Conservation (phyloP, 2,329 filamentous ascomycete species). For the Stagonosporopsis chrysanthemi region DNA sequence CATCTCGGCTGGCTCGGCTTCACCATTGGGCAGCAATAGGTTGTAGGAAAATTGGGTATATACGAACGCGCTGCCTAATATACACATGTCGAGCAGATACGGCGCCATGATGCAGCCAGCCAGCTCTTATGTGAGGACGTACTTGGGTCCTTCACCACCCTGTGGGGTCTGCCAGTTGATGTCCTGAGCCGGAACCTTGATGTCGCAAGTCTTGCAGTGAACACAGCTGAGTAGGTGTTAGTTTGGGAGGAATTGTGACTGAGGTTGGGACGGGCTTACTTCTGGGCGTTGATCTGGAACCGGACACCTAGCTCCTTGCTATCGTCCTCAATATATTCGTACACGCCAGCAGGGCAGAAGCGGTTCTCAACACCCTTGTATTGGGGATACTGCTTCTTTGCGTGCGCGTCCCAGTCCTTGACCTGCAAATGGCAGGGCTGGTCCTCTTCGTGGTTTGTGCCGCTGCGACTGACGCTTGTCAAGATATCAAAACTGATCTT, state of each 20-base stretch:
- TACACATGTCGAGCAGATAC: conserved; percentile 5
- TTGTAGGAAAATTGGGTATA: conserved; percentile 15
- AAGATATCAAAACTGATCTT: conserved; percentile 95
- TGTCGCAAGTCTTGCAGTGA: conserved; percentile 99
- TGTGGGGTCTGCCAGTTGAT: conserved; percentile 93
- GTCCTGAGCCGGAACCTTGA: conserved; percentile 95
- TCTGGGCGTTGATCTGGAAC: conserved; percentile 98
- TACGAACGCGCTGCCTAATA: conserved; percentile 14
- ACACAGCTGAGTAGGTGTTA: conserved; percentile 74
- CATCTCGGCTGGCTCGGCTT: conserved; percentile 8
- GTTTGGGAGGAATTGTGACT: neutral
- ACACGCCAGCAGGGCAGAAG: conserved; percentile 96
- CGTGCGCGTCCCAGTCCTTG: conserved; percentile 92
- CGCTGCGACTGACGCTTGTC: conserved; percentile 92
- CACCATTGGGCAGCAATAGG: conserved; percentile 9
- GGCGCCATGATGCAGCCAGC: neutral
- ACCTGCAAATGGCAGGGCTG: conserved; percentile 97
- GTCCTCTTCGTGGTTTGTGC: conserved; percentile 98
- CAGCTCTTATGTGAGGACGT: conserved; percentile 62
- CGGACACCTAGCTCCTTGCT: conserved; percentile 85
- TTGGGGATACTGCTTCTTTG: conserved; percentile 79
- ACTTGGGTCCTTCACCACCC: conserved; percentile 79
- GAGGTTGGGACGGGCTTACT: conserved; percentile 68
- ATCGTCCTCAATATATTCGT: conserved; percentile 95
- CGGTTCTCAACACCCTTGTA: conserved; percentile 95